Evolutionary conservation across 805 yeast genomes (phyloP).

Genomic region (Wickerhamiella hasegawae): DNA sequence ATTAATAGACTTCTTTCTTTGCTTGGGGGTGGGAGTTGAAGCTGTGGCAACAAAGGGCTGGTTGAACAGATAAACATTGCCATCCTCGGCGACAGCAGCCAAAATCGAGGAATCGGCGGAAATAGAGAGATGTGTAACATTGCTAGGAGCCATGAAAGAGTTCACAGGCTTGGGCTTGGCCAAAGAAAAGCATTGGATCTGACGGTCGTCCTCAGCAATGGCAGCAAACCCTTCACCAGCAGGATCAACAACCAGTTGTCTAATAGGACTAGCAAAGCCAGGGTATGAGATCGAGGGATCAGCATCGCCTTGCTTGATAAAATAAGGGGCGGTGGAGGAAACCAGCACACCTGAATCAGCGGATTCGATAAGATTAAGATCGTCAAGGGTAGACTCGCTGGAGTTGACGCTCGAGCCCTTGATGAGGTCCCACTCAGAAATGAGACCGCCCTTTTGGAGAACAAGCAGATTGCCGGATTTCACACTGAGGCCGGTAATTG

Average conservation of each 20-base stretch:
- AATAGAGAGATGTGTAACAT: constrained; percentile 29
- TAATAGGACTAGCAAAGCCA: constrained; percentile 61
- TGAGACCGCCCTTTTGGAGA: constrained; percentile 14
- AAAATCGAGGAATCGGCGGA: constrained; percentile 20
- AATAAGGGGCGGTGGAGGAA: constrained; percentile 46
- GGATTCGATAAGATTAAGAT: constrained; percentile 8
- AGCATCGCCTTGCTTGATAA: too few species aligned
- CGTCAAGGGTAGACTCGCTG: constrained; percentile 8
- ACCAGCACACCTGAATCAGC: constrained; percentile 30
- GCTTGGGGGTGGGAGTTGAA: constrained; percentile 4
- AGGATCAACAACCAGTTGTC: constrained; percentile 31
- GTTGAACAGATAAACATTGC: constrained; percentile 53
- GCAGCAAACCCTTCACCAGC: constrained; percentile 41
- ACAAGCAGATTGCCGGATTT: constrained; percentile 4
- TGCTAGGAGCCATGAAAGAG: constrained; percentile 57
- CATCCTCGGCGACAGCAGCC: constrained; percentile 56
- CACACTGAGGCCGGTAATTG: constrained; percentile 1
- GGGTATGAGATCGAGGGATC: constrained; percentile 53
- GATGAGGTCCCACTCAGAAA: constrained; percentile 46
- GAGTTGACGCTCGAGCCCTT: constrained; percentile 26
- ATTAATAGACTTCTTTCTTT: constrained; percentile 6
- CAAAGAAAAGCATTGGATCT: constrained; percentile 52
- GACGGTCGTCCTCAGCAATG: constrained; percentile 66
- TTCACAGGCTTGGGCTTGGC: constrained; percentile 28
- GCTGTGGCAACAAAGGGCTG: constrained; percentile 27